Evolutionary conservation across 129 eudicot species (phyloP).

Genomic region (Centella asiatica): DNA sequence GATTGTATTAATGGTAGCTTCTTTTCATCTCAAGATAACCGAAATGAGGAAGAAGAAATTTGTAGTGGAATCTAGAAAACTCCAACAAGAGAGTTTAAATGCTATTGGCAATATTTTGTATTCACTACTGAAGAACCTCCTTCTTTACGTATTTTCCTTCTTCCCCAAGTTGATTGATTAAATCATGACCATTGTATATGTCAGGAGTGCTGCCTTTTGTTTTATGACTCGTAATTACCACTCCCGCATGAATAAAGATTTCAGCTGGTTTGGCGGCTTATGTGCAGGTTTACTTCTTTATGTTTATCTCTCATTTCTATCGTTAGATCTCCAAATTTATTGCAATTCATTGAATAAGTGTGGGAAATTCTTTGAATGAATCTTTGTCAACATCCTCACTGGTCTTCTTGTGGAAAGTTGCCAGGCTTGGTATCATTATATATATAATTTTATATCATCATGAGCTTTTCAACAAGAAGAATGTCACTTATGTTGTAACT

Average conservation of each 20-base stretch:
- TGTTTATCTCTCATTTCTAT: neutral
- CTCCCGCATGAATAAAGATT: conserved; percentile 43
- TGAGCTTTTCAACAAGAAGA: conserved; percentile 13
- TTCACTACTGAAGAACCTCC: too few species aligned
- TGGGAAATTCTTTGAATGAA: conserved; percentile 36
- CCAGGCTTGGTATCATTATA: conserved; percentile 55
- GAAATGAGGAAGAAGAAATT: too few species aligned
- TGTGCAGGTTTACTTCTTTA: conserved; percentile 22
- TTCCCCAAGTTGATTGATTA: too few species aligned
- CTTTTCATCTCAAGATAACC: too few species aligned
- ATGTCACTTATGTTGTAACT: too few species aligned
- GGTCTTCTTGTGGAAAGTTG: conserved; percentile 57
- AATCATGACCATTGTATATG: conserved; percentile 8
- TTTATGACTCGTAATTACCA: conserved; percentile 45
- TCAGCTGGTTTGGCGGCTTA: conserved; percentile 82
- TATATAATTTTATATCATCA: conserved; percentile 4
- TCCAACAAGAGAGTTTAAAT: too few species aligned
- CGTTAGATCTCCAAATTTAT: neutral
- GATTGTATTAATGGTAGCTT: too few species aligned
- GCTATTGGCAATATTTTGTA: too few species aligned
- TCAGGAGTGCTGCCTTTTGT: conserved; percentile 87
- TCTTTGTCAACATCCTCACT: conserved; percentile 81
- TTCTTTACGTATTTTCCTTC: too few species aligned
- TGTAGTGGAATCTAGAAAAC: too few species aligned
- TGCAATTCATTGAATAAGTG: conserved; percentile 32